These are phyloP conservation scores for Emergomyces pasteurianus DNA, from an alignment of 2,329 filamentous ascomycete genomes.

Conservation along the genomic window DNA sequence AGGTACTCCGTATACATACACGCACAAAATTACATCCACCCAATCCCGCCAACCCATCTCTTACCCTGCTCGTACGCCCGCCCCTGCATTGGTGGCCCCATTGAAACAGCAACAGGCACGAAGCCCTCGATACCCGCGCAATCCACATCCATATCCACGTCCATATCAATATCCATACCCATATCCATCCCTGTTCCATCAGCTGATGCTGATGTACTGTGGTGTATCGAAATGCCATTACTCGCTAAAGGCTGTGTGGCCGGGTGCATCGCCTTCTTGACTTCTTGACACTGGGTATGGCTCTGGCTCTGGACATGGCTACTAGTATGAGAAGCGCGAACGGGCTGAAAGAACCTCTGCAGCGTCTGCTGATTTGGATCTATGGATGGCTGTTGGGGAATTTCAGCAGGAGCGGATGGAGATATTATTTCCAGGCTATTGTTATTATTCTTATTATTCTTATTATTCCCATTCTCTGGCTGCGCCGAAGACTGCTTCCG, in stretches of 20 bases:
- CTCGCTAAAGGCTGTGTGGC: not conserved
- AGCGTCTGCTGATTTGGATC: slow-evolving; percentile 32
- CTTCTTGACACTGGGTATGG: not conserved
- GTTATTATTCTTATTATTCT: too few relatives aligned
- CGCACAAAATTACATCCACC: slow-evolving; percentile 19
- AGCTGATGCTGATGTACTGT: not conserved
- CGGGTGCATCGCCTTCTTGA: not conserved
- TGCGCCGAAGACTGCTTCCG: slow-evolving; percentile 18
- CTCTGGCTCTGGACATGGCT: not conserved
- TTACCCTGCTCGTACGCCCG: slow-evolving; percentile 9
- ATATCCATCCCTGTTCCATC: slow-evolving; percentile 12
- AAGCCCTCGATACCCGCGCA: not conserved
- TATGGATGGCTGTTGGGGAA: slow-evolving; percentile 17
- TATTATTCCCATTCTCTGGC: too few relatives aligned
- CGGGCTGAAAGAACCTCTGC: slow-evolving; percentile 28
- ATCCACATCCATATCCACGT: slow-evolving; percentile 21
- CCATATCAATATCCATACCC: slow-evolving; percentile 21
- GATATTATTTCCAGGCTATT: too few relatives aligned
- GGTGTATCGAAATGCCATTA: not conserved
- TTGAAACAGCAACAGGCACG: not conserved
- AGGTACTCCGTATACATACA: too few relatives aligned
- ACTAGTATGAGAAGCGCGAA: slow-evolving; percentile 13
- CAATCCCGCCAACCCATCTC: slow-evolving; percentile 18
- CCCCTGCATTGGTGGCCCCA: not conserved
- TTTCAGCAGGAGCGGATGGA: slow-evolving; percentile 12